Base-by-base conservation (phyloP, 345 rosid genomes). In the Gossypium ekmanianum region DNA sequence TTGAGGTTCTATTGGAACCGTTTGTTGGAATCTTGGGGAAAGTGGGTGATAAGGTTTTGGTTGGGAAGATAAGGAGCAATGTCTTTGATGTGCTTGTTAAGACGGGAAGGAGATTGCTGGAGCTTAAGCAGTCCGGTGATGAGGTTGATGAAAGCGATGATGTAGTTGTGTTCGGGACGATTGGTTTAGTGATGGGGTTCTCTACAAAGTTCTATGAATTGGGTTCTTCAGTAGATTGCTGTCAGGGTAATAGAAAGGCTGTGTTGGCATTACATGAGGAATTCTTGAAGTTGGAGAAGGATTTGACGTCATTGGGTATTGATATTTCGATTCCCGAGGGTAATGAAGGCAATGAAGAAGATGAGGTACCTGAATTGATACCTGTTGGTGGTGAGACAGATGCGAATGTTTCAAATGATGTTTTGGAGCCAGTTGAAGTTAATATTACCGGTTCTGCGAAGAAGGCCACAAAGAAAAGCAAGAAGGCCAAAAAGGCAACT, bases 161-260 rank as follows among this genome's bases (percentile, higher is more conserved):
- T 80, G 87, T 76, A 0, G 79, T 78, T 24, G 78, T 87, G 71
- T 82, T 90, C 69, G 98, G 99, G 34, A 76, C 93, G 2, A 78
- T 91, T 66, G 88, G 85, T 0, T 34, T 93, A 78, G 65, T 76
- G 16, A 83, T 93, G 87, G 91, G 85, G 7, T 88, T 88, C 68
- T 77, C 97, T 1, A 68, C 77, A 18, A 91, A 76, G 83, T 86
- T 95, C 22, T 95, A 85, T 55, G 94, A 93, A 50, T 64, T 90
- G 83, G 99, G 97, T 58, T 93, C 99, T 76, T 83, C 91, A 14
- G 76, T 79, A 2, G 91, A 86, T 13, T 93, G 97, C 57, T 81
- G 44, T 18, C 99, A 95, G 78, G 97, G 98, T 50, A 95, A 90
- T 77, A 89, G 99, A 94, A 95, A 91, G 81, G 68, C 82, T 24